Conservation (phyloP, 2,329 filamentous ascomycete species). For the Cryphonectria carpinicola region DNA sequence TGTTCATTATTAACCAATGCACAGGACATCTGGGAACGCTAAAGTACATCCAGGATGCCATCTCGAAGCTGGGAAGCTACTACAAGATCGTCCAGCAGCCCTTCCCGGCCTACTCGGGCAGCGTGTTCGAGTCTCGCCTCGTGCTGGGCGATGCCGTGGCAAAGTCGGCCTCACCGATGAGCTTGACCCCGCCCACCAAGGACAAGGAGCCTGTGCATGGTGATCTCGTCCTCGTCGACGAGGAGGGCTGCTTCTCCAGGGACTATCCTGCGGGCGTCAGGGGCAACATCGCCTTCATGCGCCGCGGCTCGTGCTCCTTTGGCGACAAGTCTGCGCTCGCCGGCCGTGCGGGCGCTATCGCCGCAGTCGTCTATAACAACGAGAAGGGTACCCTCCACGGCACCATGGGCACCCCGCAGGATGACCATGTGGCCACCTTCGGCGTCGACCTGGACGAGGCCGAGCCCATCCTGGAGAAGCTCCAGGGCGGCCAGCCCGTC, state of each 20-base stretch:
- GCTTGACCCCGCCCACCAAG: constrained; percentile 68
- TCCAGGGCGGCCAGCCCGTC: constrained; percentile 55
- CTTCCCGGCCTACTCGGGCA: constrained; percentile 65
- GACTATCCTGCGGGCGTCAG: constrained; percentile 65
- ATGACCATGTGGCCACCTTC: constrained; percentile 68
- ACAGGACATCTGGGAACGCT: constrained; percentile 67
- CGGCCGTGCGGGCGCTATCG: constrained; percentile 69
- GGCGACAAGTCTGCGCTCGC: constrained; percentile 71
- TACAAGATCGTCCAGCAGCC: constrained; percentile 66
- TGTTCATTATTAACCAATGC: background rate
- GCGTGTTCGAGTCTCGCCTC: constrained; percentile 61
- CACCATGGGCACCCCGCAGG: constrained; percentile 66
- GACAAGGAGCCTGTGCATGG: constrained; percentile 62
- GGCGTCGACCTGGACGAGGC: constrained; percentile 66
- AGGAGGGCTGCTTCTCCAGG: constrained; percentile 64
- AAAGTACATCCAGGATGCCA: constrained; percentile 61
- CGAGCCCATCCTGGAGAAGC: constrained; percentile 54
- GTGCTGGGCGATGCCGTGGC: constrained; percentile 58
- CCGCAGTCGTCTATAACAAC: constrained; percentile 76
- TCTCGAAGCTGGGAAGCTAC: constrained; percentile 61
- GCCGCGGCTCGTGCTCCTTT: constrained; percentile 72
- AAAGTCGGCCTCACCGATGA: constrained; percentile 59
- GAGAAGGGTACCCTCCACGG: constrained; percentile 65
- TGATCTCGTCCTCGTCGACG: constrained; percentile 61
- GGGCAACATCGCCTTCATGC: constrained; percentile 72